phyloP scores from a whole-genome alignment of 768 basidiomycete genomes.

The Russula brevipes region DNA sequence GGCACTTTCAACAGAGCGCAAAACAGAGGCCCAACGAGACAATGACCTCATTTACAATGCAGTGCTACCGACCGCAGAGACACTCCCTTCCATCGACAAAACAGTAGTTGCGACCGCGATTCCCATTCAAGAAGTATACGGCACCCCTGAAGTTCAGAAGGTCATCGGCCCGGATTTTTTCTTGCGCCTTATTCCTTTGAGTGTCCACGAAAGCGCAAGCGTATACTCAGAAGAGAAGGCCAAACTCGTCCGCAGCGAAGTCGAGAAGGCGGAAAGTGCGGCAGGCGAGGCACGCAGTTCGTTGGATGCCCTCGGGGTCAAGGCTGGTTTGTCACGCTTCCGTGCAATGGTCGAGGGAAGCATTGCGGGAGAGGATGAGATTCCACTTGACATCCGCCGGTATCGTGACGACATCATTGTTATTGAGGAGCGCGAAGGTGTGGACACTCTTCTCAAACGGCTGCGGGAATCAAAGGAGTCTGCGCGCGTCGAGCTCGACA shows the following conservation, averaged over 20 bases:
- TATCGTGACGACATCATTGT: constrained; percentile 70
- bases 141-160: constrained; percentile 85
- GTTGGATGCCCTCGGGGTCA: constrained; percentile 77
- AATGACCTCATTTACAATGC: constrained; percentile 99
- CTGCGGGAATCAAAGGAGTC: constrained; percentile 53
- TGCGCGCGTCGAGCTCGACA: constrained; percentile 58
- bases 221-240: constrained; percentile 99
- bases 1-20: constrained; percentile 69
- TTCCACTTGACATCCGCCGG: constrained; percentile 63
- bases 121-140: constrained; percentile 92
- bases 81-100: constrained; percentile 79
- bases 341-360: constrained; percentile 65
- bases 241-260: constrained; percentile 83
- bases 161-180: constrained; percentile 93
- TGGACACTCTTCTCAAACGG: constrained; percentile 57
- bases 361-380: constrained; percentile 56
- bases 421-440: constrained; percentile 62
- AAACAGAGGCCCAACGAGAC: constrained; percentile 72
- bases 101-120: constrained; percentile 75
- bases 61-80: constrained; percentile 70
- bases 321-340: constrained; percentile 62
- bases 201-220: constrained; percentile 92
- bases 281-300: constrained; percentile 77
- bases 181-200: constrained; percentile 77
- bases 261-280: constrained; percentile 78